These are phyloP conservation scores for Colletotrichum simmondsii DNA, from an alignment of 2,329 filamentous ascomycete species.

Conservation along the genomic window DNA sequence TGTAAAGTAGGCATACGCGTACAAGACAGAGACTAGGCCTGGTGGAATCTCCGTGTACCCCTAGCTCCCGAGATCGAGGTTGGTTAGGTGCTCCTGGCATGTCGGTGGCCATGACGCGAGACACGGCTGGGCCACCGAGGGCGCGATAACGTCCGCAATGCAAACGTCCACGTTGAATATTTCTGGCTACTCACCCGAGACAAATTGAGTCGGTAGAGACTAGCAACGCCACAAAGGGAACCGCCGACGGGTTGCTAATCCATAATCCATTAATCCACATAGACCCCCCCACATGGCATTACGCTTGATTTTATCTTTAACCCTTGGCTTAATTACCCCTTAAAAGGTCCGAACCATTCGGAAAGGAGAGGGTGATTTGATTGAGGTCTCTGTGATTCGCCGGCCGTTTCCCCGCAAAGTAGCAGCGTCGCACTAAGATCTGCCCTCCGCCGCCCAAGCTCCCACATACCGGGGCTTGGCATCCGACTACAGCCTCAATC, in stretches of 20 bases:
- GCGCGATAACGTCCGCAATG: neutral
- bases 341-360: slow-evolving; percentile 6
- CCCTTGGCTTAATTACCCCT: neutral
- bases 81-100: neutral
- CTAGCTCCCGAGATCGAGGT: neutral
- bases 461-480: slow-evolving; percentile 11
- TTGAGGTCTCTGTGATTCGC: neutral
- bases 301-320: slow-evolving; percentile 13
- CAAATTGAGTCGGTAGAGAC: neutral
- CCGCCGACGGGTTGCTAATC: neutral
- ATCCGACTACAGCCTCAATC: slow-evolving; percentile 8
- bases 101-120: neutral
- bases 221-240: neutral
- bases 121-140: neutral
- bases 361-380: neutral
- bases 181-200: neutral
- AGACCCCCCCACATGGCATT: neutral
- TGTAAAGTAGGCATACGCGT: too few relatives aligned
- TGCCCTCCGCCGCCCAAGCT: slow-evolving; percentile 4
- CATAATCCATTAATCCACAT: neutral
- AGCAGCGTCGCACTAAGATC: slow-evolving; percentile 1
- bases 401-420: slow-evolving; percentile 5
- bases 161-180: neutral
- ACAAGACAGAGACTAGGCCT: too few relatives aligned
- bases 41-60: too few relatives aligned